These are phyloP conservation scores for Mycena maculata DNA, from an alignment of 768 basidiomycete genomes.

Conservation along the genomic window DNA sequence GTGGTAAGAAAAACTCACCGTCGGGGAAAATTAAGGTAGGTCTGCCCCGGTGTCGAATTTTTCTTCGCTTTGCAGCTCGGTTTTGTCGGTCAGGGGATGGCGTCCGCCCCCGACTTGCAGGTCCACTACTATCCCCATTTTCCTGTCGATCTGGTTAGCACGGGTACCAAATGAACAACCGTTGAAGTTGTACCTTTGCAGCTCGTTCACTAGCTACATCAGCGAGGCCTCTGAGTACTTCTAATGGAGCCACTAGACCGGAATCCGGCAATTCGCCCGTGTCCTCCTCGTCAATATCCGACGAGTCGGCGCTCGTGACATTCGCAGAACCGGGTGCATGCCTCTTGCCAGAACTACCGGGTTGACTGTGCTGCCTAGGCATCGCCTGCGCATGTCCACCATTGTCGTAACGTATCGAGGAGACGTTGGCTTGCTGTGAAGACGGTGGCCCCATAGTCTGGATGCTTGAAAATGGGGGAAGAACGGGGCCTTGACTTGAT, in stretches of 20 bases:
- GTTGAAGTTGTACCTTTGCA: constrained; percentile 68
- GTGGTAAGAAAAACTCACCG: constrained; percentile 55
- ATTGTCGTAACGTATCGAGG: constrained; percentile 70
- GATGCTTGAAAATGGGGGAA: constrained; percentile 80
- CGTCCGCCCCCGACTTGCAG: constrained; percentile 79
- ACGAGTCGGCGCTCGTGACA: constrained; percentile 82
- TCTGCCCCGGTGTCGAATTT: constrained; percentile 70
- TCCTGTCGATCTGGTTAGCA: constrained; percentile 57
- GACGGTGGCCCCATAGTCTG: constrained; percentile 64
- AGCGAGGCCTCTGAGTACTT: constrained; percentile 83
- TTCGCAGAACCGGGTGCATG: constrained; percentile 71
- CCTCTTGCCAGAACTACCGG: constrained; percentile 62
- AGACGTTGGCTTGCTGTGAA: constrained; percentile 61
- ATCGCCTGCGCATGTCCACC: constrained; percentile 46
- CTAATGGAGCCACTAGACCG: constrained; percentile 89
- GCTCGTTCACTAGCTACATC: constrained; percentile 86
- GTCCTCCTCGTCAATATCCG: constrained; percentile 87
- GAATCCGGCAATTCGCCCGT: constrained; percentile 82
- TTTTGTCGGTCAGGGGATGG: constrained; percentile 77
- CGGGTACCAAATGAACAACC: constrained; percentile 19
- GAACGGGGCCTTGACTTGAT: constrained; percentile 59
- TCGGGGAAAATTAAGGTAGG: constrained; percentile 79
- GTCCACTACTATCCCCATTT: constrained; percentile 81
- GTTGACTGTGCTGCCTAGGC: constrained; percentile 46
- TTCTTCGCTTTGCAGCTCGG: constrained; percentile 78